Evolutionary conservation across 176 grass and related monocot genomes (phyloP), one percentile per base, ranked within the genome.

Genomic region (Rhynchospora tenuis): DNA sequence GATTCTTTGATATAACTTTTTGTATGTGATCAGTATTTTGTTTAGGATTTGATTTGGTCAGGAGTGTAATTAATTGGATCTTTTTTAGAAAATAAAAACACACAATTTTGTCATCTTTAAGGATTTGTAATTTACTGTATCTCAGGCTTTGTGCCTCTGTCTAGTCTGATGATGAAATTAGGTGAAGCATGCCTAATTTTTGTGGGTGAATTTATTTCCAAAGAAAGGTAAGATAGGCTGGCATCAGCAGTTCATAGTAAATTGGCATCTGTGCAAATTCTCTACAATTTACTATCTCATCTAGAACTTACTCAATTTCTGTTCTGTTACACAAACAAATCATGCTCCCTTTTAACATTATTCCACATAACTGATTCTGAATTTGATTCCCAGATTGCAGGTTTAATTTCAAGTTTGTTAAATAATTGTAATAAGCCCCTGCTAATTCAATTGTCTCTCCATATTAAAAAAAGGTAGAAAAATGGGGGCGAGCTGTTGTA

Each of bases 401-500:
- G 54, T 81, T 23, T 12, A 62, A 6, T 20, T 80, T 42, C 78
- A 80, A 42, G 15, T 45, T 43, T 17, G 24, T 80, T 63, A 63
- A 23, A 81, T 55, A 29, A 31, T 54, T 46, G 56, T 22, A 17
- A 47, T 23, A 61, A 60, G 17, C 78, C 28, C 33, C 9, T 76
- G 22, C 17, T 17, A 75, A 44, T 46, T 19, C 10, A 62, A 44
- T 29, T 13, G 15, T 22, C 16, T 45, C 16, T 44, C 17, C 26
- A 23, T 9, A 46, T 62, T 4, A 38, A 38, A 38, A 22, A 15
- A 63, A 33, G 29, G 2, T 10, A 22, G 5, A 44, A 78, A 93
- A 15, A 97, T 97, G 94, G 94, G 94, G 73, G 94, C 92, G 57
- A 97, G 90, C 78, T 97, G 94, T 74, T 97, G 91, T 83, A 78